Evolutionary conservation across 2,329 filamentous ascomycete genomes (phyloP), one percentile per base, ranked within the genome.

Genomic region (Emergomyces orientalis): DNA sequence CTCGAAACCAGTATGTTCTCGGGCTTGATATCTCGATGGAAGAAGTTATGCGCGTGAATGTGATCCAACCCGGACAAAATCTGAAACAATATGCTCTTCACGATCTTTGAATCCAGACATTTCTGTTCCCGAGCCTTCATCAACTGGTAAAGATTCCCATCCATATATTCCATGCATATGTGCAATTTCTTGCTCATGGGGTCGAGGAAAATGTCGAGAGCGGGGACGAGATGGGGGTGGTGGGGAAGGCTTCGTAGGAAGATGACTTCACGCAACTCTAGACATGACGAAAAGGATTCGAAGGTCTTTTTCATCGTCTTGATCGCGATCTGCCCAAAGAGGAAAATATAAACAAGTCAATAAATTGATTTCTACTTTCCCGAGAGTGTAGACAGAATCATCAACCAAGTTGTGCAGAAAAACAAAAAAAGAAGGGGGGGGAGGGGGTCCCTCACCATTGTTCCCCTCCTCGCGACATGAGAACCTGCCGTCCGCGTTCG

Each of bases 271-370:
- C 94, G 88, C 61, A 99, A 84, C 76, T 99, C 94, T 67, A 97
- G 79, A 75, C 94, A 99, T 60, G 91, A 89, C 19, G 85, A 80
- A 73, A 97, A 91, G 1, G 90, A 96, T 70, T 97, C 92, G 71
- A 97, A 99, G 0, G 89, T 92, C 84, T 99, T 99, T 83, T 99
- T 99, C 94, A 99, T 99, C 6, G 94, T 97, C 79, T 99, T 99
- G 79, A 99, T 97, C 52, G 94, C 94, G 71, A 99, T 89, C 94
- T 97, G 64, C 59, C 39, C 47, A 63, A 52, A 52, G 3, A 22
- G 37, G 45, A 19, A 57, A 43, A 47, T 19, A 45, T 39, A 30
- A 37, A 9, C 49, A 49, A 61, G 62, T 47, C 34, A 32, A 51
- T 14, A 22, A 25, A 32, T 47, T 22, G 14, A 47, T 49, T 56